Base-by-base conservation (phyloP, 1,139 yeast species). In the Casaregolazyma lundiana region DNA sequence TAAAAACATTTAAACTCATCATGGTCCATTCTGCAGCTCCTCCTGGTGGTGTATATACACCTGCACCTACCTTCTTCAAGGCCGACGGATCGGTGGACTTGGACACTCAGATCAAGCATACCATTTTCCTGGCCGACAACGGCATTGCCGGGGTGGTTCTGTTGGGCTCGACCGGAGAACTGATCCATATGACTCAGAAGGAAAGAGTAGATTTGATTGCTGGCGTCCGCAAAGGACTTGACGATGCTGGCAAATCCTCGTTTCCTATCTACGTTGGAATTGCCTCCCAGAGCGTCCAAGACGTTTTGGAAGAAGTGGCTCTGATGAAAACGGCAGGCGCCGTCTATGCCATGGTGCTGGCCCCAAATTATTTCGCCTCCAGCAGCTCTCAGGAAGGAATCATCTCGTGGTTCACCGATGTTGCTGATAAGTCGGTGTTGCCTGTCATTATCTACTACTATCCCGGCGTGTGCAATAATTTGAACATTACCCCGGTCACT, bases 161-260 rank as follows among this genome's bases (percentile, higher is more conserved):
- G 9, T 67, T 73, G 50, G 80, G 80, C 2, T 73, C 79, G 34
- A 75, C 66, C 32, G 80, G 80, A 34, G 80, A 76, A 57, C 68
- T 72, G 50, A 66, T 71, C 41, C 76, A 72, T 56, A 62, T 75
- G 55, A 67, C 76, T 19, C 62, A 68, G 46, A 53, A 60, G 17
- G 80, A 76, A 58, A 65, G 79, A 49, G 54, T 59, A 17, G 53
- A 59, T 67, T 57, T 59, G 64, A 55, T 67, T 69, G 2, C 60
- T 58, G 52, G 57, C 18, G 51, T 72, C 17, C 62, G 71, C 40
- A 52, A 61, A 35, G 62, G 59, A 41, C 67, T 71, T 43, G 56
- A 63, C 7, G 71, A 64, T 3, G 64, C 72, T 38, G 71, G 73
- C 20, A 53, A 56, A 42, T 53, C 52, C 20, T 56, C 50, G 42